Conservation (phyloP, 2,329 filamentous ascomycete species). For the Epichloe sp. region DNA sequence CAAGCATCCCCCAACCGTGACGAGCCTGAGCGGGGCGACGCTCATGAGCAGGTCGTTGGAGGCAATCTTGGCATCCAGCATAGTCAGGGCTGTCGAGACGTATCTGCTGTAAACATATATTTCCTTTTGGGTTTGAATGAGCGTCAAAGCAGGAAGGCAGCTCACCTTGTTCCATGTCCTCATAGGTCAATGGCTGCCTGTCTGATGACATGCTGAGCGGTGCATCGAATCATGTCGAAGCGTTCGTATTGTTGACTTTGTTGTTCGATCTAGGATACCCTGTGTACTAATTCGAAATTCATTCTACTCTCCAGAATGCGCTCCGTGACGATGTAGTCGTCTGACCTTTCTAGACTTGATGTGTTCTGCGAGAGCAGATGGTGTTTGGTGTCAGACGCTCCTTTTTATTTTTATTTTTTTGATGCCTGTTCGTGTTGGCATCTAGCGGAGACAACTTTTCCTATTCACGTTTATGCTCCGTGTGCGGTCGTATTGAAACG, state of each 20-base stretch:
- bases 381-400: background rate
- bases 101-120: background rate
- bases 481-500: background rate
- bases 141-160: background rate
- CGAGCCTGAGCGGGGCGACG: constrained; percentile 15
- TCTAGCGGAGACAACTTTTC: too few relatives aligned
- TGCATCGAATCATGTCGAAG: background rate
- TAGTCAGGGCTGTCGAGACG: constrained; percentile 8
- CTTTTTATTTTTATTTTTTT: too few relatives aligned
- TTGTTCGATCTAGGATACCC: background rate
- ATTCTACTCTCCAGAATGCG: background rate
- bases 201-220: background rate
- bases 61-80: constrained; percentile 12
- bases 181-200: background rate
- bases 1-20: constrained; percentile 14
- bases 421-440: background rate
- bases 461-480: too few relatives aligned
- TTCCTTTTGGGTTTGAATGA: background rate
- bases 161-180: constrained; percentile 1
- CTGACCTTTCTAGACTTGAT: background rate
- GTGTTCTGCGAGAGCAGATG: background rate
- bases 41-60: constrained; percentile 14
- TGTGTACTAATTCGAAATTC: background rate
- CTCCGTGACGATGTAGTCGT: background rate
- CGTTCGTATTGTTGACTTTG: background rate